These are phyloP conservation scores for Leccinum subrobustum DNA, from an alignment of 1,284 basidiomycete species.

Conservation along the genomic window DNA sequence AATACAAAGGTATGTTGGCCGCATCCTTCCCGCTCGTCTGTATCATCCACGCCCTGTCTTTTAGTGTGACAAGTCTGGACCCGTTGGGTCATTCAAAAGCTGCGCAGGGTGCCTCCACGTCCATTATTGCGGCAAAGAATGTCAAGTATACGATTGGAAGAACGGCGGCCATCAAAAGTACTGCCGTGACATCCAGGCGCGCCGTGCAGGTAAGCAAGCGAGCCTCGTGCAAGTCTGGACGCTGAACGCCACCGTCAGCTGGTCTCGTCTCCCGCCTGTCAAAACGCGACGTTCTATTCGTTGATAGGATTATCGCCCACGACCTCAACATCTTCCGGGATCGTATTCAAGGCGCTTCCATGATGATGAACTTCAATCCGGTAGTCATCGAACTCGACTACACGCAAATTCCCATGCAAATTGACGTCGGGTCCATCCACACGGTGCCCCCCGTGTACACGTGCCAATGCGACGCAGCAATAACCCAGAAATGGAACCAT, in stretches of 20 bases:
- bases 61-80: conserved; percentile 29
- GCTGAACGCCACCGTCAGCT: conserved; percentile 14
- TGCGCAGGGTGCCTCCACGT: conserved; percentile 32
- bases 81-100: conserved; percentile 28
- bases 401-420: conserved; percentile 20
- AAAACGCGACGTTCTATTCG: conserved; percentile 25
- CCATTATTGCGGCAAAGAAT: conserved; percentile 32
- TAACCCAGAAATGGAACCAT: conserved; percentile 26
- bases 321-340: conserved; percentile 19
- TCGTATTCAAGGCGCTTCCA: conserved; percentile 17
- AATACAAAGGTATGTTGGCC: conserved; percentile 23
- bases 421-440: conserved; percentile 19
- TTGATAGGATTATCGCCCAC: conserved; percentile 25
- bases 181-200: conserved; percentile 30
- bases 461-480: conserved; percentile 24
- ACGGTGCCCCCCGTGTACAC: conserved; percentile 12
- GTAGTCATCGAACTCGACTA: conserved; percentile 31
- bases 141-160: conserved; percentile 33
- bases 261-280: conserved; percentile 26
- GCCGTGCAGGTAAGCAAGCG: conserved; percentile 22
- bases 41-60: not conserved
- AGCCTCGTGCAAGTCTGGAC: not conserved
- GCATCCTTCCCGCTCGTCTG: not conserved
- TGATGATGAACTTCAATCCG: conserved; percentile 2
- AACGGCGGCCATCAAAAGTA: conserved; percentile 26